phyloP scores from a whole-genome alignment of 108 stramenopile genomes.

The Nitzschia sp. region DNA sequence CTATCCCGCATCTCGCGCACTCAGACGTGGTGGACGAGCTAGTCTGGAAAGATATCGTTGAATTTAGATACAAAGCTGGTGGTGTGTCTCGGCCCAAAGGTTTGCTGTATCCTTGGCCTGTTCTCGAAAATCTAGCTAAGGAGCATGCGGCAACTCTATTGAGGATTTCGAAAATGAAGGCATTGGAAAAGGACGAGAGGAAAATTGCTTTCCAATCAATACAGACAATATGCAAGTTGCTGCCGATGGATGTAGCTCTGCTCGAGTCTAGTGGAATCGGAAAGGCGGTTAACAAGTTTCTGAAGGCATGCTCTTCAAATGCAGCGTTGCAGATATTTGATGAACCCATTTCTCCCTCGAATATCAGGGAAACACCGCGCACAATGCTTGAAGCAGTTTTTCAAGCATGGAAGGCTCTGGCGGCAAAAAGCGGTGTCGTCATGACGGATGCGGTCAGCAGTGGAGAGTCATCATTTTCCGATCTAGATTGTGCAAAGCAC shows the following conservation, averaged over 20 bases:
- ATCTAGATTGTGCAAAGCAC: background rate
- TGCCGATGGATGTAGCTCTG: constrained; percentile 52
- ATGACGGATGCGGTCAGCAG: background rate
- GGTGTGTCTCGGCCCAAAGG: constrained; percentile 52
- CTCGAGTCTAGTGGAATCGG: constrained; percentile 47
- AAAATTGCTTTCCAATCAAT: constrained; percentile 14
- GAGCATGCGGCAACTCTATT: constrained; percentile 7
- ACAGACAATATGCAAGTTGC: constrained; percentile 18
- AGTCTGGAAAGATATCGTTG: constrained; percentile 63
- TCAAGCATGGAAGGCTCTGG: constrained; percentile 51
- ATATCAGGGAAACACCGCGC: constrained; percentile 32
- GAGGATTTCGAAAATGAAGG: background rate
- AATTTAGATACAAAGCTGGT: constrained; percentile 43
- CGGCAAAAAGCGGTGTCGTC: constrained; percentile 36
- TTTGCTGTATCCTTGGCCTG: constrained; percentile 56
- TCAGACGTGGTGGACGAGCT: constrained; percentile 40
- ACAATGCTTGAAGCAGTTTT: constrained; percentile 32
- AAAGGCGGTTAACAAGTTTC: constrained; percentile 47
- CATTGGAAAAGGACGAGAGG: constrained; percentile 5
- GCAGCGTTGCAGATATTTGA: constrained; percentile 12
- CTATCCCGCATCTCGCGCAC: constrained; percentile 44
- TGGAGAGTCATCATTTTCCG: background rate
- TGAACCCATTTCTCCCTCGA: constrained; percentile 16
- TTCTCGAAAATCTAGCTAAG: constrained; percentile 35
- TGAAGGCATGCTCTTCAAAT: constrained; percentile 28